Evolutionary conservation across 169 alveolate species (phyloP).

Genomic region (Miamiensis avidus): DNA sequence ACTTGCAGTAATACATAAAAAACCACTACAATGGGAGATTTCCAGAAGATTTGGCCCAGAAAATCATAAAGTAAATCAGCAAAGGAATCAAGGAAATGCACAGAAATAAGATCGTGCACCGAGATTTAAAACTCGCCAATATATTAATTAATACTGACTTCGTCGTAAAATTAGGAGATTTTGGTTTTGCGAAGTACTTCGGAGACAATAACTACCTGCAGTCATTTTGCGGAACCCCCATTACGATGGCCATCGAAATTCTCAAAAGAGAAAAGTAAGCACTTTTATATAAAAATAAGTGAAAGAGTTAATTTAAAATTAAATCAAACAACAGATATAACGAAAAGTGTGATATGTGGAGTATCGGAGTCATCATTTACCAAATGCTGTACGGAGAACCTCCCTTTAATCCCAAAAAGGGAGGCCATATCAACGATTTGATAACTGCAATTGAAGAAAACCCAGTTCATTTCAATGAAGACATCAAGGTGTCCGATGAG

Average conservation of each 20-base stretch:
- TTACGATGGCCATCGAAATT: slow-evolving; percentile 55
- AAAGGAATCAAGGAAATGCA: slow-evolving; percentile 70
- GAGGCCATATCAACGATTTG: slow-evolving; percentile 31
- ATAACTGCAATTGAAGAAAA: slow-evolving; percentile 20
- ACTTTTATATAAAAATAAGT: too few species aligned
- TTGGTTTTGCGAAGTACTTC: slow-evolving; percentile 68
- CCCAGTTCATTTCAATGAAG: neutral
- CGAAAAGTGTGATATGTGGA: slow-evolving; percentile 49
- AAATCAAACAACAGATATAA: slow-evolving; percentile 10
- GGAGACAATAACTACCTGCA: slow-evolving; percentile 12
- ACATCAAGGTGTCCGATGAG: slow-evolving; percentile 34
- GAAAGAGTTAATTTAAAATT: too few species aligned
- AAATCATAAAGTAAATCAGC: slow-evolving; percentile 56
- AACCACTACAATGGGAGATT: slow-evolving; percentile 33
- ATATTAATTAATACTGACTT: slow-evolving; percentile 66
- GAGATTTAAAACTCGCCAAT: slow-evolving; percentile 82
- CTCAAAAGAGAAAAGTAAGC: slow-evolving; percentile 29
- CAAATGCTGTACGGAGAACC: slow-evolving; percentile 37
- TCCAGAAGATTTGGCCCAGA: slow-evolving; percentile 23
- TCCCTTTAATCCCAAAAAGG: slow-evolving; percentile 39
- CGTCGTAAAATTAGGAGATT: slow-evolving; percentile 77
- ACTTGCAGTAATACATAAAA: slow-evolving; percentile 45
- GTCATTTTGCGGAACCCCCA: slow-evolving; percentile 50
- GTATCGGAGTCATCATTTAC: slow-evolving; percentile 45
- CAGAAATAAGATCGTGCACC: slow-evolving; percentile 63